Conservation (phyloP, 2,329 filamentous ascomycete species). For the Fusarium buxicola region DNA sequence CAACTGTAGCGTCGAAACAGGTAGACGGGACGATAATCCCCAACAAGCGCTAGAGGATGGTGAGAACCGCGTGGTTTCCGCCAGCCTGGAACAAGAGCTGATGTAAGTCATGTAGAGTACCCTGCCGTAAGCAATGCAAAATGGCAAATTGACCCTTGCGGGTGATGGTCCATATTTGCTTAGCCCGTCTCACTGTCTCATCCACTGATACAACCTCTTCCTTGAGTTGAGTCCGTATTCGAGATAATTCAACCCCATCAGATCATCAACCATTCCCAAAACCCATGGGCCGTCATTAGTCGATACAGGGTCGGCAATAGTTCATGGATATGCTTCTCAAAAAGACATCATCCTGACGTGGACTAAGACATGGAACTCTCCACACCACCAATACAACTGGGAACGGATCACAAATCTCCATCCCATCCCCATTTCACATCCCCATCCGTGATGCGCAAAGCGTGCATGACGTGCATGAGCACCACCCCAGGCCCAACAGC, state of each 20-base stretch:
- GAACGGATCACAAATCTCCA: constrained; percentile 10
- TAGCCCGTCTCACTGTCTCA: constrained; percentile 5
- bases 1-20: background rate
- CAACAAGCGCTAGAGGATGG: constrained; percentile 18
- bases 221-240: constrained; percentile 18
- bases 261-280: constrained; percentile 26
- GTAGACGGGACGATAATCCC: constrained; percentile 8
- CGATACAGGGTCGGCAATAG: constrained; percentile 25
- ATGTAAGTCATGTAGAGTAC: constrained; percentile 27
- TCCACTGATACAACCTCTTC: constrained; percentile 9
- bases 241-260: constrained; percentile 22
- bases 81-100: constrained; percentile 20
- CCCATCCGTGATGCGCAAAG: constrained; percentile 33
- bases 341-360: constrained; percentile 38
- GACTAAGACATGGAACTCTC: constrained; percentile 27
- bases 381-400: constrained; percentile 31
- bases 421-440: constrained; percentile 19
- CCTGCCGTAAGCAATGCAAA: background rate
- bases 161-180: constrained; percentile 2
- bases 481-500: constrained; percentile 28
- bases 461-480: constrained; percentile 41
- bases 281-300: constrained; percentile 6
- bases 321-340: constrained; percentile 1
- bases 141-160: background rate
- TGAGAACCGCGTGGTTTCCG: constrained; percentile 14